Base-by-base conservation (phyloP, 139 green algal genomes). In the Coelastrella sp. region DNA sequence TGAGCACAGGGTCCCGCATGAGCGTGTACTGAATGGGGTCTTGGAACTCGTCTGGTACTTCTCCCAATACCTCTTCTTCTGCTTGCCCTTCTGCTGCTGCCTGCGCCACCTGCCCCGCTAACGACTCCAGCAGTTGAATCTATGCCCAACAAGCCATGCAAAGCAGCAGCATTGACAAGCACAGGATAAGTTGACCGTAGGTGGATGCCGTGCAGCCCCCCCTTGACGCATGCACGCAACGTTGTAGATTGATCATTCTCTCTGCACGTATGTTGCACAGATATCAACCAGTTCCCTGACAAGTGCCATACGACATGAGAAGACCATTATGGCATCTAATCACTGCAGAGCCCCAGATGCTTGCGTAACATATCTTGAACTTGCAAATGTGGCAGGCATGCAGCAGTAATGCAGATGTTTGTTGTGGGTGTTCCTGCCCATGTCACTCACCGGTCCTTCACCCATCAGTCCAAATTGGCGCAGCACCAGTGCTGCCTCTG, bases 31-130 rank as follows among this genome's bases (percentile, higher is more conserved):
- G 94, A 74, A 99, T 94, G 6, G 96, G 96, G 93, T 99, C 97
- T 83, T 96, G 70, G 93, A 98, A 99, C 84, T 99, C 98, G 35
- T 99, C 96, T 7, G 97, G 97, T 10, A 96, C 95, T n/a, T 98
- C 95, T 5, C 87, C 95, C 4, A 97, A 70, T 10, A 95, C 90
- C 59, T 96, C 94, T 80, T 98, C 96, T 58, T 98, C 96, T 59
- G 95, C 93, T 82, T 93, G 91, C 27, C 58, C 91, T 70, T 93
- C 88, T 27, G 76, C 89, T 7, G 87, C 88, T 56, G 89, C 94
- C 73, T 92, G 74, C 35, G 93, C 84, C 6, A 95, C 94, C 7
- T 82, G 84, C 25, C 91, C 89, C 19, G 92, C 92, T 27, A 98
- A 91, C 8, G 22, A 63, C 25, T 95, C 92, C 83, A 98, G 93